Conservation (phyloP, 1,139 yeast genomes). For the Ogataea hybrid region DNA sequence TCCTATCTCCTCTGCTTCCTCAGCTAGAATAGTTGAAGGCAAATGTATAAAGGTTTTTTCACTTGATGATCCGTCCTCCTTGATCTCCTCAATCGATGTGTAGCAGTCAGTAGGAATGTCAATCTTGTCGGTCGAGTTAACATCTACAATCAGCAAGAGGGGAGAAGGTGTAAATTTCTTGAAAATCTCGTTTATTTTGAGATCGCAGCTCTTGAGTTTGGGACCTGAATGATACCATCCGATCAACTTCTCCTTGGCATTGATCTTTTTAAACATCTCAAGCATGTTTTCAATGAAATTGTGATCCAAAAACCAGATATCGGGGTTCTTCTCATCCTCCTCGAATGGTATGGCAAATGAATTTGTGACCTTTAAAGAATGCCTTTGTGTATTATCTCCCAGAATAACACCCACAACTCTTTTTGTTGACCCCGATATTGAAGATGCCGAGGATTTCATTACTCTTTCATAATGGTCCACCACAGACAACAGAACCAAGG, state of each 20-base stretch:
- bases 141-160: conserved; percentile 85
- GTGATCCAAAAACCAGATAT: conserved; percentile 98
- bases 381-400: conserved; percentile 65
- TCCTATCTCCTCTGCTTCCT: conserved; percentile 99
- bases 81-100: conserved; percentile 89
- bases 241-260: conserved; percentile 91
- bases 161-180: conserved; percentile 84
- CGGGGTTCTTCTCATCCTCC: conserved; percentile 88
- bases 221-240: conserved; percentile 99
- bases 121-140: conserved; percentile 68
- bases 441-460: conserved; percentile 24
- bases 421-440: conserved; percentile 56
- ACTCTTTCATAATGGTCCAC: conserved; percentile 94
- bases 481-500: conserved; percentile 88
- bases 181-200: conserved; percentile 86
- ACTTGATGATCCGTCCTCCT: conserved; percentile 94
- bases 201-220: conserved; percentile 80
- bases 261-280: conserved; percentile 96
- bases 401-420: conserved; percentile 92
- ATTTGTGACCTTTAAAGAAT: conserved; percentile 60
- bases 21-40: conserved; percentile 92
- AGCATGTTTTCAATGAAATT: conserved; percentile 96
- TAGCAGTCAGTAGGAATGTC: conserved; percentile 98
- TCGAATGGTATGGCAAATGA: conserved; percentile 93
- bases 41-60: conserved; percentile 92